These are phyloP conservation scores for Apiospora koreana DNA, from an alignment of 2,329 filamentous ascomycete species.

Conservation along the genomic window DNA sequence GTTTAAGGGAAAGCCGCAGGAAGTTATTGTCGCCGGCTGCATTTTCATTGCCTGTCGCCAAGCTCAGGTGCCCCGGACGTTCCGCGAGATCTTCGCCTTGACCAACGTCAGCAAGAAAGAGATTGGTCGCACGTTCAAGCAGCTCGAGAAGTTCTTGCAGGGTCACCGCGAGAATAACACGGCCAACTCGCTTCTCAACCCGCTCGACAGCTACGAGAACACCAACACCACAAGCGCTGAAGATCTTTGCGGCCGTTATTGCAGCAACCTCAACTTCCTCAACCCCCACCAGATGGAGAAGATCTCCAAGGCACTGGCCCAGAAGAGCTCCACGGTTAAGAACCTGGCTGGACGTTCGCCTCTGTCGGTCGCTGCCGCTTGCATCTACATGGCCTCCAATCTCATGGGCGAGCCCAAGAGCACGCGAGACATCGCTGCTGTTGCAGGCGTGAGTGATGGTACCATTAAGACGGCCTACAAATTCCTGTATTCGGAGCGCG, in stretches of 20 bases:
- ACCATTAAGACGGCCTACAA: constrained; percentile 97
- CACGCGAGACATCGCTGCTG: constrained; percentile 82
- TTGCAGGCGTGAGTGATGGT: constrained; percentile 91
- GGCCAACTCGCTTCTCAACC: constrained; percentile 50
- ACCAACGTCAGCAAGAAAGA: constrained; percentile 97
- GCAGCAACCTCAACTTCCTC: constrained; percentile 76
- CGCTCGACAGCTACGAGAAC: constrained; percentile 69
- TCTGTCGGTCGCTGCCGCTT: constrained; percentile 89
- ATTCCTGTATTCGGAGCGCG: constrained; percentile 73
- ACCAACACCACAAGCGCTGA: constrained; percentile 78
- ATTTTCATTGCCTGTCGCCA: constrained; percentile 98
- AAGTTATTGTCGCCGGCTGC: constrained; percentile 91
- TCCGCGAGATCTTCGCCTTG: constrained; percentile 90
- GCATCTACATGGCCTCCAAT: constrained; percentile 94
- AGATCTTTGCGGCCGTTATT: constrained; percentile 87
- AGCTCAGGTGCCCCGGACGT: constrained; percentile 82
- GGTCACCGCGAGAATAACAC: constrained; percentile 67
- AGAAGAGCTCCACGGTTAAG: constrained; percentile 74
- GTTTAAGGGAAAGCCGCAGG: constrained; percentile 93
- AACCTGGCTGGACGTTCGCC: constrained; percentile 91
- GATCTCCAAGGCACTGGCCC: constrained; percentile 76
- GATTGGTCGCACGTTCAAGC: constrained; percentile 93
- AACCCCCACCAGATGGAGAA: constrained; percentile 74
- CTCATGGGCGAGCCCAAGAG: constrained; percentile 77
- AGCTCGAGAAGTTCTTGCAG: constrained; percentile 83